Conservation (phyloP, 257 asterid genomes). For the Coffea eugenioides region DNA sequence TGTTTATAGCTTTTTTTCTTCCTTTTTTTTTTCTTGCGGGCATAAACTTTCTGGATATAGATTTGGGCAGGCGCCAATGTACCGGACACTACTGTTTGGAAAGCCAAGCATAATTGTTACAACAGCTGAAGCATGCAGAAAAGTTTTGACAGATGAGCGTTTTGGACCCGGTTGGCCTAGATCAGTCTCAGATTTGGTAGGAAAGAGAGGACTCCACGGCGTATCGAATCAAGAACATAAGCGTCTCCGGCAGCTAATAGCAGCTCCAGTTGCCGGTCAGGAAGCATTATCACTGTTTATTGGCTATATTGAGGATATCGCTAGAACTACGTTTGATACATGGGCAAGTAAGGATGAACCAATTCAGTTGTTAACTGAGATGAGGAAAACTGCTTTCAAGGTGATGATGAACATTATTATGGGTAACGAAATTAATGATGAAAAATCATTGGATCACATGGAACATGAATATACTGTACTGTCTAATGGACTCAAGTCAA, state of each 20-base stretch:
- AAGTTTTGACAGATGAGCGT: conserved; percentile 20
- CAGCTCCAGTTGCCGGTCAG: conserved; percentile 8
- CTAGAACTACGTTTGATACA: conserved; percentile 4
- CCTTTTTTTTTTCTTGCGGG: no score
- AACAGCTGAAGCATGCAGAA: conserved; percentile 13
- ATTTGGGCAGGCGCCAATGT: conserved; percentile 17
- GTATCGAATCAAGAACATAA: conserved; percentile 10
- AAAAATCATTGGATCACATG: conserved; percentile 1
- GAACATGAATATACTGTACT: conserved; percentile 4
- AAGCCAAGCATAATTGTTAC: conserved; percentile 21
- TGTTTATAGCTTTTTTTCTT: no score
- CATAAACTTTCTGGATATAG: background rate
- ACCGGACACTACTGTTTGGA: conserved; percentile 16
- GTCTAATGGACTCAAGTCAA: conserved; percentile 14
- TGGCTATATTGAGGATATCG: conserved; percentile 11
- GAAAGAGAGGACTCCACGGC: conserved; percentile 15
- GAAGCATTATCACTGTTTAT: conserved; percentile 15
- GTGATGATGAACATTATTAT: conserved; percentile 16
- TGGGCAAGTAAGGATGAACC: background rate
- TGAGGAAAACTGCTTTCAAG: conserved; percentile 13
- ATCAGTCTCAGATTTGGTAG: conserved; percentile 1
- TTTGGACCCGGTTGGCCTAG: conserved; percentile 18
- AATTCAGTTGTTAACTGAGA: conserved; percentile 23
- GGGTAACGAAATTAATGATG: conserved; percentile 10
- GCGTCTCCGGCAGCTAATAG: conserved; percentile 16